Conservation (phyloP, 495 filamentous ascomycete genomes). For the Lasiosphaeriaceae sp. region DNA sequence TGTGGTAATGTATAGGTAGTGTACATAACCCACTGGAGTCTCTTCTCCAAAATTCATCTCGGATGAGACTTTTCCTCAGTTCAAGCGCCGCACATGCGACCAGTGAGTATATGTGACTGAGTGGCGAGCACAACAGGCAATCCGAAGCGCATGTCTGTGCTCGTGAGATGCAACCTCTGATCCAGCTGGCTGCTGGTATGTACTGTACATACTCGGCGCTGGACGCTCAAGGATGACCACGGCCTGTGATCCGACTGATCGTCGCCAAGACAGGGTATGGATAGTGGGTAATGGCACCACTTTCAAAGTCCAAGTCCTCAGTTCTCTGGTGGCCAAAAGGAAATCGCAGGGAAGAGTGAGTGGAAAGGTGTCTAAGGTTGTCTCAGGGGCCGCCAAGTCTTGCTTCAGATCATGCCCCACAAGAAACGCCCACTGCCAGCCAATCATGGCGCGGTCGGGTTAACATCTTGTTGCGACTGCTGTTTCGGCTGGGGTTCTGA, state of each 20-base stretch:
- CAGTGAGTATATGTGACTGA: no score
- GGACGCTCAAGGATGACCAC: neutral
- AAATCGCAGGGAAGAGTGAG: no score
- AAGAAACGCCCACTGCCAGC: neutral
- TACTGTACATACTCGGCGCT: no score
- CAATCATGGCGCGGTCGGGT: conserved; percentile 20
- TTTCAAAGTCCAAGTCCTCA: conserved; percentile 9
- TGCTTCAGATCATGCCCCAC: conserved; percentile 8
- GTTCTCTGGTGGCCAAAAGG: no score
- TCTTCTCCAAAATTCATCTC: no score
- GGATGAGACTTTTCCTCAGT: neutral
- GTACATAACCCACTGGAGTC: no score
- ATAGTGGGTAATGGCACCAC: conserved; percentile 40
- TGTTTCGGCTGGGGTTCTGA: conserved; percentile 31
- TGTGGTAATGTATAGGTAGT: no score
- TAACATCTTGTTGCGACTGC: conserved; percentile 17
- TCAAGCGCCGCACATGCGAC: no score
- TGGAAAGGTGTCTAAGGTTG: neutral
- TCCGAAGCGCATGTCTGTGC: no score
- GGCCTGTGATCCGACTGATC: conserved; percentile 23
- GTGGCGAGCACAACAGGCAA: no score
- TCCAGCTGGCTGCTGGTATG: no score
- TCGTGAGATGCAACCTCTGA: no score
- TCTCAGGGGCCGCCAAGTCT: conserved; percentile 8
- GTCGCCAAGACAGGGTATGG: conserved; percentile 13